Evolutionary conservation across 805 yeast species (phyloP).

Genomic region (Saccharomycopsis selenospora): DNA sequence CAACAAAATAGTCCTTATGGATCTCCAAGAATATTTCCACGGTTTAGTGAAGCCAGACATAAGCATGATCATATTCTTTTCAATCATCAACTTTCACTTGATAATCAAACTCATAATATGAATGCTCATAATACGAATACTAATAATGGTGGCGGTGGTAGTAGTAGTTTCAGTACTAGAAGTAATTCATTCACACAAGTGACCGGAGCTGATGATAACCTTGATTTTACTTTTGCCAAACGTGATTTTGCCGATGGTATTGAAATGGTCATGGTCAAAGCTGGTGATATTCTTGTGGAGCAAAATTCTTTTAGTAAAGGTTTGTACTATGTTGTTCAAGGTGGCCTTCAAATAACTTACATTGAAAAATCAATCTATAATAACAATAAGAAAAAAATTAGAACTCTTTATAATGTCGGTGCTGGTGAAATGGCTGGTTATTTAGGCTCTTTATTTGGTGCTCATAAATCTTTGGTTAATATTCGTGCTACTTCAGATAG

Average conservation of each 20-base stretch:
- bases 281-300: constrained; percentile 51
- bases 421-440: constrained; percentile 88
- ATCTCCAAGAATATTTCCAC: neutral
- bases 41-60: neutral
- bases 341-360: constrained; percentile 58
- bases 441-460: constrained; percentile 68
- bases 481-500: constrained; percentile 54
- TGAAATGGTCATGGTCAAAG: constrained; percentile 45
- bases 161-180: constrained; percentile 20
- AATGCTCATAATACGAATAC: neutral
- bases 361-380: constrained; percentile 26
- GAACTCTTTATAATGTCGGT: constrained; percentile 48
- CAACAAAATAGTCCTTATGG: neutral
- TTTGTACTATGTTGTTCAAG: constrained; percentile 72
- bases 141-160: constrained; percentile 8
- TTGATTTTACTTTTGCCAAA: constrained; percentile 46
- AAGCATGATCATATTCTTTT: neutral
- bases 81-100: neutral
- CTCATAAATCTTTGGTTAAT: constrained; percentile 63
- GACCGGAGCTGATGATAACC: constrained; percentile 23
- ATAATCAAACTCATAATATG: too few species aligned
- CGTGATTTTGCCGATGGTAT: constrained; percentile 52
- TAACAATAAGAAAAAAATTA: constrained; percentile 28
- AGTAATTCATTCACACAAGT: constrained; percentile 26
- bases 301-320: constrained; percentile 69